Base-by-base conservation (phyloP, 495 filamentous ascomycete genomes). In the Penicillium lagena region DNA sequence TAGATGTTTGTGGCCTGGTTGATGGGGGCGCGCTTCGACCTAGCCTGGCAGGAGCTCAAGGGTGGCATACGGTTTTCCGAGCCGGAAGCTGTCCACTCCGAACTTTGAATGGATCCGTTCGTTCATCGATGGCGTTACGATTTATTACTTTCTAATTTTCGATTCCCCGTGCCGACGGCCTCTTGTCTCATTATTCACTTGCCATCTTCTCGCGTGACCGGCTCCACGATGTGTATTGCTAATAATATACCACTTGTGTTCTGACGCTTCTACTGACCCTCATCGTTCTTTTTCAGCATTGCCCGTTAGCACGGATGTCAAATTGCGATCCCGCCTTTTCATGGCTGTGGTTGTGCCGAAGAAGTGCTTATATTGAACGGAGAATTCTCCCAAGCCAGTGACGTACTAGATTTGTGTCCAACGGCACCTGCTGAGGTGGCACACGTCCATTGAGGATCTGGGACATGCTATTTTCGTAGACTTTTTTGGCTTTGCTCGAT, bases 341-440 rank as follows among this genome's bases (percentile, higher is more conserved):
- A 86, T 96, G 86, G 79, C 86, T 89, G 80, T 69, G 73, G 82
- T 88, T 90, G 90, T 88, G 90, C 90, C 90, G 86, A 90, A 83
- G 79, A 82, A 75, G 80, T 84, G 80, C 80, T 82, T 62, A 84
- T 63, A 84, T 76, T 37, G 53, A 71, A 35, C 30, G 51, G 54
- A 58, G 42, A 40, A 56, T 40, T 59, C 45, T 62, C 46, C 45
- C 39, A 42, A 29, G 48, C 62, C 70, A 66, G 66, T 60, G 68
- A 70, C 45, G 70, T 73, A 73, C 70, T 73, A 71, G 70, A 73
- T 70, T 58, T 67, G 50, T 73, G 70, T 67, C 62, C 56, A 52
- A 54, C 61, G 60, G 55, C 50, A 47, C 45, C 15, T 43, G 55
- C 54, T 55, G 64, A 64, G 51, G 51, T 73, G 68, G 62, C 70